Evolutionary conservation across 345 rosid genomes (phyloP), one percentile per base, ranked within the genome.

Genomic region (Salix suchowensis): DNA sequence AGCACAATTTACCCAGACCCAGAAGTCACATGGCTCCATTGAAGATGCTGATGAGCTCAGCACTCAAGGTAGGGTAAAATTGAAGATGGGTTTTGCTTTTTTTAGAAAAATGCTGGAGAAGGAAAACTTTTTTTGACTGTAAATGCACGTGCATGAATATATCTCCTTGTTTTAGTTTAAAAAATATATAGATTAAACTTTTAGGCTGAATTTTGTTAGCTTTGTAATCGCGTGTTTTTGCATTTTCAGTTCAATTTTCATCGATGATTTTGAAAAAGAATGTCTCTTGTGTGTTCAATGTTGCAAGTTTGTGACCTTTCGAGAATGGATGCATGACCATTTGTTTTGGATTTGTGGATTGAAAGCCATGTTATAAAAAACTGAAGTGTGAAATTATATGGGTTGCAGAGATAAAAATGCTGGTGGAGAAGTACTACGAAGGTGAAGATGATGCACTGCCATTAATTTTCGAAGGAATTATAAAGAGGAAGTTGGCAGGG

Each of bases 401-500:
- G 72, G 65, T 77, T 58, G 3, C 84, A 92, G 97, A 90, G 86
- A 85, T 93, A 71, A 91, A 85, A 74, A 79, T 37, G 75, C 82
- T 83, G 72, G 88, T 93, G 64, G 75, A 79, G 39, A 87, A 73
- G 75, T 87, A 77, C 68, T 71, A 82, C 42, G 91, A 86, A 34
- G 94, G 88, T 15, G 86, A 93, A 67, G 88, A 75, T 14, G 90
- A 86, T 23, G 91, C 88, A 8, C 68, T 93, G 5, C 96, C 96
- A 0, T 77, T 81, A 0, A 87, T 93, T 15, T 85, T 93, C 14
- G 96, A 88, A 76, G 90, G 82, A 37, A 85, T 93, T 68, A 78
- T 88, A 84, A 85, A 66, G 68, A 85, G 96, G 78, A 91, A 90
- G 84, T 72, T 93, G 81, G 81, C 92, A 0, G 94, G 94, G 42